Percentiles rank a stretch among this genome's conserved stretches.
Conservation (phyloP, 2,329 filamentous ascomycete genomes). For the Capronia epimyces region DNA sequence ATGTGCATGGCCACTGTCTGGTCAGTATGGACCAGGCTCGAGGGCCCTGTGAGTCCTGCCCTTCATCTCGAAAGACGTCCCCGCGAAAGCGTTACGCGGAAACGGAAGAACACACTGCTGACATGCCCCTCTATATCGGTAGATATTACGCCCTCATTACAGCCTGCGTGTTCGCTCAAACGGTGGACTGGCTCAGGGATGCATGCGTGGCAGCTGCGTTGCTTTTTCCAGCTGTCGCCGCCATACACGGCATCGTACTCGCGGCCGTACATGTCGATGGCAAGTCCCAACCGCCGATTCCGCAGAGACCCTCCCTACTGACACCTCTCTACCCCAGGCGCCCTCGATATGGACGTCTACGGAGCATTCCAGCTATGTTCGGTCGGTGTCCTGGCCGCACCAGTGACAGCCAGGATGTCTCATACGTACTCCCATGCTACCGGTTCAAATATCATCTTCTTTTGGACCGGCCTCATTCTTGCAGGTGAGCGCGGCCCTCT, state of each 20-base stretch:
- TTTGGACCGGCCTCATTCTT: conserved; percentile 59
- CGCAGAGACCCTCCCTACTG: neutral
- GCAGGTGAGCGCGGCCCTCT: conserved; percentile 45
- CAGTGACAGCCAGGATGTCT: conserved; percentile 57
- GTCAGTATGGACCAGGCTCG: conserved; percentile 41
- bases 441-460: conserved; percentile 60
- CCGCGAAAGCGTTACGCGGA: neutral
- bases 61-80: neutral
- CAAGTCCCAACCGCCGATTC: conserved; percentile 34
- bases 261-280: conserved; percentile 55
- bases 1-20: conserved; percentile 43
- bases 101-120: neutral
- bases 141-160: conserved; percentile 61
- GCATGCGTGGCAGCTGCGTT: conserved; percentile 60
- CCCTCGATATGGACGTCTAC: conserved; percentile 63
- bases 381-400: conserved; percentile 60
- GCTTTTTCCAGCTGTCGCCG: conserved; percentile 59
- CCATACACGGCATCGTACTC: conserved; percentile 59
- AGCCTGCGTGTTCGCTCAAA: conserved; percentile 59
- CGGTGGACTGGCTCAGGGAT: conserved; percentile 56
- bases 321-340: no score
- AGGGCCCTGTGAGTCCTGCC: conserved; percentile 36
- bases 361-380: conserved; percentile 64
- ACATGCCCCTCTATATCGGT: conserved; percentile 11
- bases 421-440: conserved; percentile 60